Percentiles rank a stretch among this genome's conserved stretches.
These are phyloP conservation scores for Exophiala alcalophila DNA, from an alignment of 2,329 filamentous ascomycete genomes.

Conservation along the genomic window DNA sequence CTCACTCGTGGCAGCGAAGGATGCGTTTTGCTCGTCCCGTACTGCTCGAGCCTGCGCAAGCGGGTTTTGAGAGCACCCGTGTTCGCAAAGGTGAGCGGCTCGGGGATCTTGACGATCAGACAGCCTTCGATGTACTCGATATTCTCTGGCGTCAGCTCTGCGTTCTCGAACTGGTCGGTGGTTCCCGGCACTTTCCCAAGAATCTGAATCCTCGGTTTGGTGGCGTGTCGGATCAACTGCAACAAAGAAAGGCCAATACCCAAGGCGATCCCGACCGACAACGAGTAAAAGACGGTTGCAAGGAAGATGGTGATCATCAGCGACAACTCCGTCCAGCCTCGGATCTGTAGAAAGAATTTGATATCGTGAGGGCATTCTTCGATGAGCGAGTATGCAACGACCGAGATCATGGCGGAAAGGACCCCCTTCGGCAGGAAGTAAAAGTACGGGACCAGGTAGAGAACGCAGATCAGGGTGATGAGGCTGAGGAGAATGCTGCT, in stretches of 20 bases:
- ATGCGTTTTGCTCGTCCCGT: slow-evolving; percentile 81
- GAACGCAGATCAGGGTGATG: slow-evolving; percentile 75
- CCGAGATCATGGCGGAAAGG: slow-evolving; percentile 87
- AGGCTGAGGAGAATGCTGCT: slow-evolving; percentile 82
- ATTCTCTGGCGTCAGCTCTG: slow-evolving; percentile 66
- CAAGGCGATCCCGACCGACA: slow-evolving; percentile 88
- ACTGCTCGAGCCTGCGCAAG: slow-evolving; percentile 78
- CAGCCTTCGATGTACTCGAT: slow-evolving; percentile 90
- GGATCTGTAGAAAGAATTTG: slow-evolving; percentile 79
- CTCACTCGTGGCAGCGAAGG: slow-evolving; percentile 81
- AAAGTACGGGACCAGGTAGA: slow-evolving; percentile 84
- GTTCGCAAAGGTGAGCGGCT: slow-evolving; percentile 94
- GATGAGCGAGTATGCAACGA: slow-evolving; percentile 89
- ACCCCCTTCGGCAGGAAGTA: slow-evolving; percentile 98
- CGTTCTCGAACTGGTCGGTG: slow-evolving; percentile 74
- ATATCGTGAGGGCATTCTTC: slow-evolving; percentile 95
- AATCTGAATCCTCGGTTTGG: slow-evolving; percentile 92
- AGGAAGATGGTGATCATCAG: slow-evolving; percentile 90
- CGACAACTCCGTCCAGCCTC: slow-evolving; percentile 78
- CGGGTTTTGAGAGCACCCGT: slow-evolving; percentile 87
- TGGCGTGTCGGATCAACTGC: slow-evolving; percentile 84
- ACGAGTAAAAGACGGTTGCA: slow-evolving; percentile 90
- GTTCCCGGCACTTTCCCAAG: slow-evolving; percentile 83
- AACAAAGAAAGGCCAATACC: slow-evolving; percentile 88
- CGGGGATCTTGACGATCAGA: slow-evolving; percentile 94